phyloP scores from a whole-genome alignment of 768 basidiomycete genomes.

The Auriscalpium orientale region DNA sequence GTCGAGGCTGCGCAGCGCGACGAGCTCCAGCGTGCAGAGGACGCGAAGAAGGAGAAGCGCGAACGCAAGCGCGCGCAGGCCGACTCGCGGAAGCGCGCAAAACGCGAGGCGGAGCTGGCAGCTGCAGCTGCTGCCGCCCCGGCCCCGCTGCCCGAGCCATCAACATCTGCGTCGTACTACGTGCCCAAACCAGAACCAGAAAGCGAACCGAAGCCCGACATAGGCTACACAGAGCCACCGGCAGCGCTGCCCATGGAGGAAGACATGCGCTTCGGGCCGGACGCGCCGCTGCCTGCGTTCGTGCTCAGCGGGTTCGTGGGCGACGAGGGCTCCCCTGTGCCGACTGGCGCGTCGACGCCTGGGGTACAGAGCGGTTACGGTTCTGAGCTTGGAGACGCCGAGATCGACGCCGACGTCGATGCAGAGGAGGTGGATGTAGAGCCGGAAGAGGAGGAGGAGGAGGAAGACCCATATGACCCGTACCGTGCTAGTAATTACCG shows the following conservation, averaged over 20 bases:
- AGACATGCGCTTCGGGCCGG: neutral
- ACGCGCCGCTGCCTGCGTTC: conserved; percentile 2
- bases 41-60: conserved; percentile 48
- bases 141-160: neutral
- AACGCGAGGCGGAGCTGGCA: conserved; percentile 19
- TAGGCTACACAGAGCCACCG: neutral
- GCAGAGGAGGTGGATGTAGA: conserved; percentile 13
- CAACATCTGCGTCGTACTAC: neutral
- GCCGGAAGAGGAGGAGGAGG: conserved; percentile 7
- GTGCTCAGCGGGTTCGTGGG: conserved; percentile 5
- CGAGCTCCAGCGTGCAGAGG: conserved; percentile 66
- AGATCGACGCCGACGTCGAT: conserved; percentile 4
- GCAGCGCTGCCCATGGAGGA: neutral
- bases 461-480: conserved; percentile 8
- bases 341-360: conserved; percentile 12
- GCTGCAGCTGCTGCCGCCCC: neutral
- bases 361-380: conserved; percentile 11
- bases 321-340: conserved; percentile 10
- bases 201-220: neutral
- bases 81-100: conserved; percentile 46
- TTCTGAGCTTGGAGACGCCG: conserved; percentile 11
- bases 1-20: conserved; percentile 23
- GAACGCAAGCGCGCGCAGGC: conserved; percentile 42
- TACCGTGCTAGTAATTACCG: conserved; percentile 8
- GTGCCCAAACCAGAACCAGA: neutral